These are phyloP conservation scores for Hippophae gyantsensis DNA, from an alignment of 306 rosid species.

Conservation along the genomic window DNA sequence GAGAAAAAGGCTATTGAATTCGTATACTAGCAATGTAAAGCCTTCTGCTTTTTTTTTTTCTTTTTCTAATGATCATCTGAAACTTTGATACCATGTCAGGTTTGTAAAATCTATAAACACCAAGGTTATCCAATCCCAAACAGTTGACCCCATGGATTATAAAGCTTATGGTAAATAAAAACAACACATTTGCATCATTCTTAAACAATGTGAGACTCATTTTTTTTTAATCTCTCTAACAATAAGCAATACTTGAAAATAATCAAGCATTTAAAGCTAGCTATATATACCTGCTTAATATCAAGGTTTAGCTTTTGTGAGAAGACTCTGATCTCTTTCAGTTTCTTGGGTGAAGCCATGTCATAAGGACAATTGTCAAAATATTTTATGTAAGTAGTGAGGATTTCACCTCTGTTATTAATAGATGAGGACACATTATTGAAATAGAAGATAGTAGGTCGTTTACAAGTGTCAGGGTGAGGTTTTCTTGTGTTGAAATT, in stretches of 20 bases:
- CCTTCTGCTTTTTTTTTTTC: too few relatives aligned
- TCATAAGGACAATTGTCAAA: conserved; percentile 49
- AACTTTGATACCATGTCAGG: too few relatives aligned
- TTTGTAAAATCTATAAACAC: too few relatives aligned
- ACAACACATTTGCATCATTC: too few relatives aligned
- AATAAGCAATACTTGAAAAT: neutral
- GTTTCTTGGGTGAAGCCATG: conserved; percentile 36
- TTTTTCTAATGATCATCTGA: too few relatives aligned
- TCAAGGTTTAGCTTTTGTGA: conserved; percentile 48
- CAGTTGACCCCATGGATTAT: too few relatives aligned
- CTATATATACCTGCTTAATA: conserved; percentile 44
- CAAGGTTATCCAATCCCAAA: too few relatives aligned
- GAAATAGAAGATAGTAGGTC: conserved; percentile 57
- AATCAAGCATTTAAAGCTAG: neutral
- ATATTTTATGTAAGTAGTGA: conserved; percentile 38
- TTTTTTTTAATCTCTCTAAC: too few relatives aligned
- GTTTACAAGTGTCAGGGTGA: conserved; percentile 48
- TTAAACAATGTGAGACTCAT: too few relatives aligned
- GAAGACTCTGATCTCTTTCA: conserved; percentile 49
- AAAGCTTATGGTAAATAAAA: too few relatives aligned
- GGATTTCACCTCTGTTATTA: conserved; percentile 22
- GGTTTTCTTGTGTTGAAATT: conserved; percentile 38
- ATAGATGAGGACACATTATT: conserved; percentile 27
- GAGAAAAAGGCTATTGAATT: conserved; percentile 11
- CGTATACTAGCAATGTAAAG: too few relatives aligned